A percentile compares a stretch with the other conserved stretches of the same genome.
These are phyloP conservation scores for Trichoderma atroviride DNA, from an alignment of 2,329 filamentous ascomycete species.

Conservation along the genomic window DNA sequence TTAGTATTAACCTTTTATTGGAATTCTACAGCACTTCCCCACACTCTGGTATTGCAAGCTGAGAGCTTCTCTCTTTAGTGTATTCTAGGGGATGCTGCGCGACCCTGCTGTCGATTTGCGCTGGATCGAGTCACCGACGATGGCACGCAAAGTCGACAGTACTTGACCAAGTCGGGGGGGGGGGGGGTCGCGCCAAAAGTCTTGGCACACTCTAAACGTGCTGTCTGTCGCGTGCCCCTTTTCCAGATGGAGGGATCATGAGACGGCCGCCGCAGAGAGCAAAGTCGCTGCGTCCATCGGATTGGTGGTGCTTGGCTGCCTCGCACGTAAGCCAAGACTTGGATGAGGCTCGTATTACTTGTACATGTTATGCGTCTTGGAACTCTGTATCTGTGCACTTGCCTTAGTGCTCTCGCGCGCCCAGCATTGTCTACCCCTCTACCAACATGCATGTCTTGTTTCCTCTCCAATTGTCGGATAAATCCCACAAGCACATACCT, in stretches of 20 bases:
- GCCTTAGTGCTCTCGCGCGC: neutral
- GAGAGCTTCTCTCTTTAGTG: neutral
- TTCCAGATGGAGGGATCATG: constrained; percentile 19
- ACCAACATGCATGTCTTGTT: neutral
- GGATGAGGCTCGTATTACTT: neutral
- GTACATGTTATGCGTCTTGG: neutral
- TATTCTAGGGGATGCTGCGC: neutral
- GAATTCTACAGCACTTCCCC: neutral
- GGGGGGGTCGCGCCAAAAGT: neutral
- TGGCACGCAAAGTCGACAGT: neutral
- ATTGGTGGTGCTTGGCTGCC: neutral
- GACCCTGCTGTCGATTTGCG: neutral
- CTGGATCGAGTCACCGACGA: neutral
- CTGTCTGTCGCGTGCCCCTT: constrained; percentile 22
- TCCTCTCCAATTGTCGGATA: neutral
- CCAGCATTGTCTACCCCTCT: neutral
- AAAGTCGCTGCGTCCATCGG: neutral
- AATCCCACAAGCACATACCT: neutral
- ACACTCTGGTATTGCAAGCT: neutral
- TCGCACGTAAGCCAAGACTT: constrained; percentile 15
- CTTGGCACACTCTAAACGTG: neutral
- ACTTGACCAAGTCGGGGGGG: neutral
- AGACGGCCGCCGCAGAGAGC: neutral
- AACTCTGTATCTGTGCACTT: neutral
- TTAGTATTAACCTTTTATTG: neutral